Percentiles rank a stretch among this genome's conserved stretches.
Evolutionary conservation across 2,329 filamentous ascomycete genomes (phyloP).

Genomic region (Pyricularia grisea): DNA sequence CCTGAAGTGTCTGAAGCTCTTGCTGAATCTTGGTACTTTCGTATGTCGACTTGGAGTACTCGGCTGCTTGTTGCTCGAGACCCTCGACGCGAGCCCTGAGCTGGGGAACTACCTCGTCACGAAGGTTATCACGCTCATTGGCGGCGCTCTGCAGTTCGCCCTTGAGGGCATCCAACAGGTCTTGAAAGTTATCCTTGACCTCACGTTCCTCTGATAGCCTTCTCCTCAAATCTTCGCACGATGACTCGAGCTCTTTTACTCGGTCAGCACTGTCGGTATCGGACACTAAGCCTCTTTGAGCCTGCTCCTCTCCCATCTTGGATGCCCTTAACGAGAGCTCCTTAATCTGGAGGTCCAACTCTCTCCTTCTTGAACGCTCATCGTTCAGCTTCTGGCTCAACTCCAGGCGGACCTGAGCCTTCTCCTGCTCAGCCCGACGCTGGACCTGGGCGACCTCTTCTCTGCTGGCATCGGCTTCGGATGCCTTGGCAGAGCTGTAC

Average conservation of each 20-base stretch:
- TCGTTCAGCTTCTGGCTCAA: constrained; percentile 81
- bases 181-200: constrained; percentile 88
- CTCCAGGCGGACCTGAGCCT: constrained; percentile 76
- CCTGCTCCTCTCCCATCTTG: constrained; percentile 36
- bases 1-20: constrained; percentile 50
- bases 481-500: constrained; percentile 71
- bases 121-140: constrained; percentile 85
- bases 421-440: constrained; percentile 80
- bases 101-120: constrained; percentile 78
- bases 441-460: constrained; percentile 77
- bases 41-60: constrained; percentile 65
- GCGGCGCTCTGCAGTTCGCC: constrained; percentile 72
- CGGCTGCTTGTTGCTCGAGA: constrained; percentile 63
- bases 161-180: constrained; percentile 75
- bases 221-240: constrained; percentile 73
- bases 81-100: constrained; percentile 68
- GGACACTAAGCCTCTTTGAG: constrained; percentile 38
- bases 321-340: constrained; percentile 71
- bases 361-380: constrained; percentile 65
- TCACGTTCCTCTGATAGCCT: constrained; percentile 77
- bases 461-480: constrained; percentile 52
- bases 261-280: constrained; percentile 37
- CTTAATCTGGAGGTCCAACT: constrained; percentile 76
- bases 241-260: constrained; percentile 68
- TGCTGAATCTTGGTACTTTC: constrained; percentile 82